A percentile compares a stretch with the other conserved stretches of the same genome.
These are phyloP conservation scores for Phytophthora brassicae DNA, from an alignment of 352 stramenopile genomes.

Conservation along the genomic window DNA sequence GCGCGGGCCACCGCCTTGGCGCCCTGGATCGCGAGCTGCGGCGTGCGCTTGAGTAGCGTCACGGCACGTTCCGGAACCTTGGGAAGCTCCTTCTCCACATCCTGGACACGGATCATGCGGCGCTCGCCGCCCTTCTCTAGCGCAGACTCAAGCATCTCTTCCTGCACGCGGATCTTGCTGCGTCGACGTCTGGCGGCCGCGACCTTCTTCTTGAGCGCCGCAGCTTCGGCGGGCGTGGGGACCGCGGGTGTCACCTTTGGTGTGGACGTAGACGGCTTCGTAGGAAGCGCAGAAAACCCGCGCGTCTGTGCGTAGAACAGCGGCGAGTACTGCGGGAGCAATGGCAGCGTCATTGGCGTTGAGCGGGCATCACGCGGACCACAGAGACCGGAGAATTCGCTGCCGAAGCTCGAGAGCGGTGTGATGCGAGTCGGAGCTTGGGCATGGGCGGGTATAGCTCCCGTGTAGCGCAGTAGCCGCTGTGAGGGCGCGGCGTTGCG, in stretches of 20 bases:
- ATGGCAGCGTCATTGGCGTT: constrained; percentile 13
- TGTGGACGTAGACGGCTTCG: constrained; percentile 24
- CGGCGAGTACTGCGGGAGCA: constrained; percentile 24
- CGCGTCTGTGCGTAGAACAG: constrained; percentile 31
- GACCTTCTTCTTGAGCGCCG: constrained; percentile 79
- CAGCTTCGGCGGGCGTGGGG: constrained; percentile 40
- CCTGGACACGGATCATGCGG: constrained; percentile 75
- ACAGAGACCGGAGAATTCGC: constrained; percentile 22
- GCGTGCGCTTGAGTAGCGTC: constrained; percentile 68
- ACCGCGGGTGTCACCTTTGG: background rate
- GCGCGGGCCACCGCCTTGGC: constrained; percentile 58
- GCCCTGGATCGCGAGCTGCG: constrained; percentile 57
- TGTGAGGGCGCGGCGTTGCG: constrained; percentile 41
- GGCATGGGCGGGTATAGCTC: constrained; percentile 4
- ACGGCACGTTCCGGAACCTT: constrained; percentile 73
- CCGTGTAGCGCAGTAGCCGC: constrained; percentile 29
- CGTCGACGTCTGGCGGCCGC: constrained; percentile 63
- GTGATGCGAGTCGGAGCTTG: constrained; percentile 9
- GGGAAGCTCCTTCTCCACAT: constrained; percentile 75
- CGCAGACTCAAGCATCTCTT: constrained; percentile 77
- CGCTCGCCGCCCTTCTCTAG: constrained; percentile 81
- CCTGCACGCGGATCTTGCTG: constrained; percentile 81
- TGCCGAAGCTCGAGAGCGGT: constrained; percentile 7
- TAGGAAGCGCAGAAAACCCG: constrained; percentile 50
- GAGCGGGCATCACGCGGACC: constrained; percentile 3